A percentile compares a stretch with the other conserved stretches of the same genome.
phyloP scores from a whole-genome alignment of 345 rosid species.

The Pelargonium nanum region DNA sequence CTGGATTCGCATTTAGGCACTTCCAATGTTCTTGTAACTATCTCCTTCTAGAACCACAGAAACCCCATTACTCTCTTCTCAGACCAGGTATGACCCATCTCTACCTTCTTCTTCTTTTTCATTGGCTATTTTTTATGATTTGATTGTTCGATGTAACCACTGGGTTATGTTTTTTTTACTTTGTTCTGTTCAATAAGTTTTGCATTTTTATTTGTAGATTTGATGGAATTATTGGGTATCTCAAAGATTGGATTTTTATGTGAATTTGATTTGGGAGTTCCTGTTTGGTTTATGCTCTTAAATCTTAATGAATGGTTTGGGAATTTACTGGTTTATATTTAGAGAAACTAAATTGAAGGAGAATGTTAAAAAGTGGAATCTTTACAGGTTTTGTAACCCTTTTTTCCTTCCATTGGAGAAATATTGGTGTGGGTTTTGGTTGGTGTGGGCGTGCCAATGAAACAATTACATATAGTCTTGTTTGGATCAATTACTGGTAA shows the following conservation, averaged over 20 bases:
- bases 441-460: too few species aligned
- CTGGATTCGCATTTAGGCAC: too few species aligned
- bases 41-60: too few species aligned
- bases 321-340: background rate
- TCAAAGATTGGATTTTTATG: background rate
- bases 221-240: background rate
- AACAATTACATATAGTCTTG: too few species aligned
- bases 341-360: background rate
- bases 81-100: background rate
- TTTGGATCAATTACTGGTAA: too few species aligned
- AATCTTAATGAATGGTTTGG: background rate
- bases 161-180: background rate
- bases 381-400: too few species aligned
- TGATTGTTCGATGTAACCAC: too few species aligned
- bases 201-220: background rate
- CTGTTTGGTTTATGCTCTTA: background rate
- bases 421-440: too few species aligned
- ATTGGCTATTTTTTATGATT: background rate
- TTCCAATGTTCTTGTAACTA: too few species aligned
- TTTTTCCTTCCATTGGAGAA: too few species aligned
- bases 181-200: background rate
- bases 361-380: too few species aligned
- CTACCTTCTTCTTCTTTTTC: background rate
- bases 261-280: background rate
- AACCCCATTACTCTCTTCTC: too few species aligned